Base-by-base conservation (phyloP, 1,284 basidiomycete genomes). In the Psilocybe mexicana region DNA sequence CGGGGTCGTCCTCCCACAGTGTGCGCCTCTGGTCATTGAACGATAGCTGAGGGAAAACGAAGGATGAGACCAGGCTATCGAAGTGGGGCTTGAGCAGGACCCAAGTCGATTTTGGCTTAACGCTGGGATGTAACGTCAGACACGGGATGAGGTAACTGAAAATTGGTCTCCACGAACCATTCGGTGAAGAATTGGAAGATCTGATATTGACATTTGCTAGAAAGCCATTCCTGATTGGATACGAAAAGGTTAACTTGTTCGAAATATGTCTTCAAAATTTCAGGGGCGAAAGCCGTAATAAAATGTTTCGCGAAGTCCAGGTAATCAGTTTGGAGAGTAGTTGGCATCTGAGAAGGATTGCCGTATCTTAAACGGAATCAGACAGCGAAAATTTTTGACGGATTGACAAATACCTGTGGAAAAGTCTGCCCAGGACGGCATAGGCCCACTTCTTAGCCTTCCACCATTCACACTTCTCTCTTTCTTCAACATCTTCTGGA, bases 401-500 rank as follows among this genome's bases (percentile, higher is more conserved):
- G 6, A 43, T 25, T 36, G 43, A 1, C 11, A 58, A 73, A 2
- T 55, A 87, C 83, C 88, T 78, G 66, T 89, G 88, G 79, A 93
- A 93, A 24, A 93, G 75, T 28, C 87, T 76, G 18, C 88, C 88
- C 7, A 94, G 76, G 43, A 84, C 85, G 35, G 81, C 84, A 69
- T 88, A 93, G 1, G 93, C 89, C 92, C 93, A 94, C 69, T 95
- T 95, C 75, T 94, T 95, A 4, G 88, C 83, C 67, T 88, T 90
- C 87, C 90, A 92, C 93, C 93, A 95, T 63, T 92, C 88, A 55
- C 79, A 84, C 51, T 78, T 78, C 72, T 94, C 91, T 42, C 88
- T 78, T 33, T 90, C 88, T 3, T 92, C 89, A 60, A 85, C 80
- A 59, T 90, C 84, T 30, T 82, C 82, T 1, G 90, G 88, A 0